Conservation (phyloP, 164 flowering plant genomes). For the Umbilicus rupestris region DNA sequence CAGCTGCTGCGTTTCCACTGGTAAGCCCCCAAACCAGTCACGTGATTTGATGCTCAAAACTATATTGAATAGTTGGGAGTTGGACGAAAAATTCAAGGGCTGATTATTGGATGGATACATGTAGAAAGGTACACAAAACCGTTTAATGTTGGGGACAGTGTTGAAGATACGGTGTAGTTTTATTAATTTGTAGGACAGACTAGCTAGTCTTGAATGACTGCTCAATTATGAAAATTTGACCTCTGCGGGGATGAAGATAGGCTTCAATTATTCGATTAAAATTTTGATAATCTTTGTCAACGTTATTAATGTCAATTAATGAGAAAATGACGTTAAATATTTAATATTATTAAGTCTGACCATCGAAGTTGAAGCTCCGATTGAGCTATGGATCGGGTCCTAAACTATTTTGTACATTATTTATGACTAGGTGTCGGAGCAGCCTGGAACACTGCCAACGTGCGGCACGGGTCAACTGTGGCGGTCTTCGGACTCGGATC, state of each 20-base stretch:
- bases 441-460: slow-evolving; percentile 70
- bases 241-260: neutral
- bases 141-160: too few species aligned
- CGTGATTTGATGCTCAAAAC: neutral
- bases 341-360: too few species aligned
- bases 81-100: neutral
- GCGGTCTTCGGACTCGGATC: slow-evolving; percentile 72
- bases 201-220: neutral
- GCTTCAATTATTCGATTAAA: neutral
- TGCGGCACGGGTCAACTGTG: slow-evolving; percentile 43
- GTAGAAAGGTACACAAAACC: too few species aligned
- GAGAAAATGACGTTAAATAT: too few species aligned
- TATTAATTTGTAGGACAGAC: neutral
- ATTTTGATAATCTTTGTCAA: too few species aligned
- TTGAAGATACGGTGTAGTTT: neutral
- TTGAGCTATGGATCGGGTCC: too few species aligned
- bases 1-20: slow-evolving; percentile 65
- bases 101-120: neutral
- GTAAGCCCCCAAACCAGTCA: slow-evolving; percentile 17
- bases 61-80: neutral
- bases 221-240: neutral
- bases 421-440: slow-evolving; percentile 48
- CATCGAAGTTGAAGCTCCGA: too few species aligned
- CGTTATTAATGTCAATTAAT: too few species aligned
- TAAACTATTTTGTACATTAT: too few species aligned